A percentile compares a stretch with the other conserved stretches of the same genome.
phyloP scores from a whole-genome alignment of 129 eudicot species.

The Chrysanthemum makinoi region DNA sequence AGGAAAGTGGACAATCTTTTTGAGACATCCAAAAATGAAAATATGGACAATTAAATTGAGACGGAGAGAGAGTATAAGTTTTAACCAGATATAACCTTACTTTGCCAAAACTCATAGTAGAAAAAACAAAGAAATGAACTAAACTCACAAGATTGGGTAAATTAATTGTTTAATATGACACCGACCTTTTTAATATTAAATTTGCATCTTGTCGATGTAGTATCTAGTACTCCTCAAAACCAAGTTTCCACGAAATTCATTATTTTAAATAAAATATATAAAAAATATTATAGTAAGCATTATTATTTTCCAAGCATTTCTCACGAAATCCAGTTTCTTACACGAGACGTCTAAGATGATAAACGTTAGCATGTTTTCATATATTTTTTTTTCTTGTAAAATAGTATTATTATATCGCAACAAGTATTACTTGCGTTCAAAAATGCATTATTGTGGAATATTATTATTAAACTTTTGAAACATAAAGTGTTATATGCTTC shows the following conservation, averaged over 20 bases:
- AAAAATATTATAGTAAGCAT: no score
- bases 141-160: background rate
- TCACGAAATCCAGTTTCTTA: background rate
- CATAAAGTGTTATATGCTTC: no score
- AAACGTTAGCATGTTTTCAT: no score
- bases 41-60: no score
- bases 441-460: background rate
- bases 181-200: conserved; percentile 28
- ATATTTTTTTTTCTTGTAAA: background rate
- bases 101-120: background rate
- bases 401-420: background rate
- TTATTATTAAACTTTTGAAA: background rate
- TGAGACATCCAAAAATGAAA: no score
- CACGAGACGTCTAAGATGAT: background rate
- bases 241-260: conserved; percentile 21
- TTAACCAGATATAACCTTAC: background rate
- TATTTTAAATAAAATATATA: background rate
- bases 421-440: background rate
- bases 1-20: no score
- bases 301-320: conserved; percentile 1
- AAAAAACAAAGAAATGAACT: background rate
- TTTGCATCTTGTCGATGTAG: conserved; percentile 5
- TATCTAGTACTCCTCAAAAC: conserved; percentile 17
- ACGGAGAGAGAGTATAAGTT: no score
- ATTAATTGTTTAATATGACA: background rate